phyloP scores from a whole-genome alignment of 768 basidiomycete species.

The Nidularia sp. region DNA sequence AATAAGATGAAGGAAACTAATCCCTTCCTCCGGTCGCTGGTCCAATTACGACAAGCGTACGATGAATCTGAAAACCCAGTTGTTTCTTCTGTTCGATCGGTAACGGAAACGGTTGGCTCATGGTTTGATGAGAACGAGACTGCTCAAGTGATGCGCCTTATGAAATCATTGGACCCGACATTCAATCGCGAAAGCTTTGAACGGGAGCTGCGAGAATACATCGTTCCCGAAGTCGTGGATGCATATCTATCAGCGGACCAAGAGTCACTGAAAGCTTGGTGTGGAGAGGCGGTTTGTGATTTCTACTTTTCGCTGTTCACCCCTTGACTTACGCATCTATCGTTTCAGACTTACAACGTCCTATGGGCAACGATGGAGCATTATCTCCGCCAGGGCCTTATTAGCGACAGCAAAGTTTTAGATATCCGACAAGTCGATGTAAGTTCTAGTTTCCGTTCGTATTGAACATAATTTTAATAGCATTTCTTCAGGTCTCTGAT shows the following conservation, averaged over 20 bases:
- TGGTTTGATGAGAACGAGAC: constrained; percentile 98
- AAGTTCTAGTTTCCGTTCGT: constrained; percentile 19
- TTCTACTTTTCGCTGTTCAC: too few relatives aligned
- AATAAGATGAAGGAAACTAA: constrained; percentile 76
- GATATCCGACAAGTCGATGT: constrained; percentile 98
- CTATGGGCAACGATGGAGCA: constrained; percentile 97
- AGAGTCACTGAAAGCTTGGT: constrained; percentile 85
- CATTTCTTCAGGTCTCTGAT: constrained; percentile 57
- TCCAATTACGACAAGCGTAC: constrained; percentile 62
- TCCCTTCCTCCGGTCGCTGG: constrained; percentile 62
- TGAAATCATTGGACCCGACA: constrained; percentile 83
- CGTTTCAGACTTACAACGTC: constrained; percentile 86
- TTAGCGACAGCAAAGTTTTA: constrained; percentile 90
- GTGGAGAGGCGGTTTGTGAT: constrained; percentile 84
- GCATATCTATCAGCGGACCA: constrained; percentile 90
- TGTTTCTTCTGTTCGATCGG: constrained; percentile 72
- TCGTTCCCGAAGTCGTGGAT: constrained; percentile 96
- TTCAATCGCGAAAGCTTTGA: constrained; percentile 88
- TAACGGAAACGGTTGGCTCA: constrained; percentile 81
- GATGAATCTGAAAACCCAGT: constrained; percentile 94
- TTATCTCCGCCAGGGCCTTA: constrained; percentile 84
- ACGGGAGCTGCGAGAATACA: constrained; percentile 91
- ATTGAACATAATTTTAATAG: not conserved
- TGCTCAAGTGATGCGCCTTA: constrained; percentile 86
- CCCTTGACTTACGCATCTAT: not conserved